These are phyloP conservation scores for Staphylotrichum tortipilum DNA, from an alignment of 495 filamentous ascomycete genomes.

Conservation along the genomic window DNA sequence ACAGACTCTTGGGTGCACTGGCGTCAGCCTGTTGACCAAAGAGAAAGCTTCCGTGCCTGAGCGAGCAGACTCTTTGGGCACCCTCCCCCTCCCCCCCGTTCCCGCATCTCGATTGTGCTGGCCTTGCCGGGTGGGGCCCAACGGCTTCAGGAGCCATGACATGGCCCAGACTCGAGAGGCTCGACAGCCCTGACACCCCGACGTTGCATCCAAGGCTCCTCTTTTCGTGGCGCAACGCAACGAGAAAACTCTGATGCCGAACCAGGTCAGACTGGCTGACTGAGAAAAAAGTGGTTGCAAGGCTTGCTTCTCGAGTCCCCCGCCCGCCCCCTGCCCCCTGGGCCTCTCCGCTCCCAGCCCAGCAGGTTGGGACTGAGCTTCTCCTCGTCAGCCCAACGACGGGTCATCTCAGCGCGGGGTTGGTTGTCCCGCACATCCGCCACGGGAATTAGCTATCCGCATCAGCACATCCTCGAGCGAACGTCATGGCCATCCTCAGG, in stretches of 20 bases:
- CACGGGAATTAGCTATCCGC: too few species aligned
- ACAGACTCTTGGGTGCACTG: background rate
- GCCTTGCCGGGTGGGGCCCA: background rate
- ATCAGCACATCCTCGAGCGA: too few species aligned
- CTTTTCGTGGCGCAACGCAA: background rate
- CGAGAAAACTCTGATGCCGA: background rate
- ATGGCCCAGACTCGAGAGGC: background rate
- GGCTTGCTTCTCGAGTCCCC: background rate
- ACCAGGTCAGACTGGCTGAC: too few species aligned
- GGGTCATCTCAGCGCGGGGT: too few species aligned
- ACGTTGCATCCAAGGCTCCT: background rate
- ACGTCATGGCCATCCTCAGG: too few species aligned
- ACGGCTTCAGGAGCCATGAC: background rate
- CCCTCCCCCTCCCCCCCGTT: too few species aligned
- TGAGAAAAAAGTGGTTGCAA: too few species aligned
- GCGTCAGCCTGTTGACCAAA: background rate
- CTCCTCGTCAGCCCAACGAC: too few species aligned
- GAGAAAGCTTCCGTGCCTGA: background rate
- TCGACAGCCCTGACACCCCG: background rate
- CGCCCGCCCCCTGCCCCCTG: too few species aligned
- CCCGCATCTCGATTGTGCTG: background rate
- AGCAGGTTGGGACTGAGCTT: too few species aligned
- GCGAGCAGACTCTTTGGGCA: background rate
- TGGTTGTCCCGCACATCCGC: too few species aligned
- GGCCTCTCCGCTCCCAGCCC: too few species aligned